Evolutionary conservation across 2,329 filamentous ascomycete species (phyloP).

Genomic region (Tolypocladium amazonense): DNA sequence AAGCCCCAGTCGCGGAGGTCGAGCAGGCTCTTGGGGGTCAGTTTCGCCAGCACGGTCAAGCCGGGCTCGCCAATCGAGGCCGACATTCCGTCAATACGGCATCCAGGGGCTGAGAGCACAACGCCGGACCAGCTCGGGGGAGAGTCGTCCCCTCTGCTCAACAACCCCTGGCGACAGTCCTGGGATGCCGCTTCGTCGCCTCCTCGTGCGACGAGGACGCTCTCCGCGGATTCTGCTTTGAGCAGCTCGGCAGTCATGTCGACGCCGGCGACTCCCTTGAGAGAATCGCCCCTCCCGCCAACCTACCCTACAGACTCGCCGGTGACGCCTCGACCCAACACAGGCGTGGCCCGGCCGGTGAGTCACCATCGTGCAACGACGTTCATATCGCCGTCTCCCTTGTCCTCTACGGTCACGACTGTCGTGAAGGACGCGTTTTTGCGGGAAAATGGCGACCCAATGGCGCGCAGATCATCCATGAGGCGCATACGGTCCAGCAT

Average conservation of each 20-base stretch:
- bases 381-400: constrained; percentile 48
- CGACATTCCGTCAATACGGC: constrained; percentile 24
- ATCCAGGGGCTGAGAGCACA: constrained; percentile 16
- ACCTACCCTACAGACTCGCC: constrained; percentile 13
- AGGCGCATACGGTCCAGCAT: constrained; percentile 38
- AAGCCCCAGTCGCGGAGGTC: constrained; percentile 33
- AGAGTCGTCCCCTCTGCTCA: constrained; percentile 29
- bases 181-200: constrained; percentile 17
- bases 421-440: constrained; percentile 47
- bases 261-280: constrained; percentile 19
- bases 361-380: constrained; percentile 26
- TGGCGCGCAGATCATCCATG: constrained; percentile 31
- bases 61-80: constrained; percentile 23
- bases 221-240: constrained; percentile 25
- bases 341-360: constrained; percentile 17
- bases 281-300: constrained; percentile 14
- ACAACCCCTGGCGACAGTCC: constrained; percentile 31
- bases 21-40: constrained; percentile 35
- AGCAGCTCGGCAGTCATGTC: constrained; percentile 11
- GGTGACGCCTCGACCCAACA: constrained; percentile 16
- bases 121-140: constrained; percentile 20
- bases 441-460: constrained; percentile 29
- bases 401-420: constrained; percentile 48
- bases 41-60: constrained; percentile 29
- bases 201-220: constrained; percentile 24